Conservation (phyloP, 2,329 filamentous ascomycete genomes). For the Amauroascus niger region DNA sequence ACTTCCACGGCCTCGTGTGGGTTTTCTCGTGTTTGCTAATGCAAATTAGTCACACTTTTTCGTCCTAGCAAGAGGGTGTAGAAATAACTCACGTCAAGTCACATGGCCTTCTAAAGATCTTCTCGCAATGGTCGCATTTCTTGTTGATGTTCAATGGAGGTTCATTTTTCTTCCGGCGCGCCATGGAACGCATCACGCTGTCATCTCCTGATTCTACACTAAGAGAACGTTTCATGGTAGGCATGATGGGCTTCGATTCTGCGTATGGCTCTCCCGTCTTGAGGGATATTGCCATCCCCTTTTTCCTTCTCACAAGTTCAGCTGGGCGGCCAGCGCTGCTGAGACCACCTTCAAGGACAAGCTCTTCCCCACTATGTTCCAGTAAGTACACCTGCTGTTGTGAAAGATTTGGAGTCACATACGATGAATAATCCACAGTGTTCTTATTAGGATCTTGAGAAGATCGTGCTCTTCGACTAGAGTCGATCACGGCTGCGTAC, state of each 20-base stretch:
- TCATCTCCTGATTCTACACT: constrained; percentile 57
- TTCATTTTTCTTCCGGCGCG: constrained; percentile 86
- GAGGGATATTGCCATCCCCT: constrained; percentile 63
- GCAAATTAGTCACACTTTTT: constrained; percentile 12
- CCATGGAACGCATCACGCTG: constrained; percentile 86
- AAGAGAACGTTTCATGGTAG: constrained; percentile 44
- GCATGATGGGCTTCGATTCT: constrained; percentile 23
- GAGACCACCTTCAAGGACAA: constrained; percentile 73
- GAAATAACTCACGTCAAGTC: constrained; percentile 57
- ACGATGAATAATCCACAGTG: constrained; percentile 45
- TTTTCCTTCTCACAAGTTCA: constrained; percentile 72
- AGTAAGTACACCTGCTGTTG: constrained; percentile 29
- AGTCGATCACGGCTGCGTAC: constrained; percentile 76
- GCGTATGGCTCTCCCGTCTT: constrained; percentile 58
- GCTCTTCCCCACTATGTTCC: constrained; percentile 52
- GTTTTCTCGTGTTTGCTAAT: constrained; percentile 89
- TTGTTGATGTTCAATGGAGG: constrained; percentile 74
- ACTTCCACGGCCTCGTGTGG: constrained; percentile 94
- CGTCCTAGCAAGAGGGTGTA: neutral
- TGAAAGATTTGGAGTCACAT: constrained; percentile 22
- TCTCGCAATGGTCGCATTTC: constrained; percentile 72
- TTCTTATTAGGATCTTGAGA: constrained; percentile 23
- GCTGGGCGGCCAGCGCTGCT: constrained; percentile 71
- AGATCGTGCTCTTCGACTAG: constrained; percentile 54
- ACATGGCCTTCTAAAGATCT: constrained; percentile 93